Base-by-base conservation (phyloP, 257 asterid genomes). In the Cordia subcordata region DNA sequence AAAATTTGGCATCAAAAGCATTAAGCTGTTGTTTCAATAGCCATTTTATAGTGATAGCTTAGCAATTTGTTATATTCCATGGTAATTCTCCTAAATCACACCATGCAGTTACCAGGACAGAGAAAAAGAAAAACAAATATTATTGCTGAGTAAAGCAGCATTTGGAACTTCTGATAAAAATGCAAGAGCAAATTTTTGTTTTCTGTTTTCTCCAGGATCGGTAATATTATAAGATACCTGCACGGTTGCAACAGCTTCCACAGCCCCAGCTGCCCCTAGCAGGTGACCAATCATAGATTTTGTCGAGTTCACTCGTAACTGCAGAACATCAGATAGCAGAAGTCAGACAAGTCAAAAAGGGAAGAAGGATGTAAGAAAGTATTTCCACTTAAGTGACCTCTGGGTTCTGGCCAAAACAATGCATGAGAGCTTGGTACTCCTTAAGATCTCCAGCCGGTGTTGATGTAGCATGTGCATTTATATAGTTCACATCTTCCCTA, bases 191-290 rank as follows among this genome's bases (percentile, higher is more conserved):
- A 51, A 39, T 19, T 14, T 40, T 27, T 27, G 35, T 27, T 3
- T 6, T 1, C 35, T 38, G 45, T 58, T 47, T 60, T 63, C 58
- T 65, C 67, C 38, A 15, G 27, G 11, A 55, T 40, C 44, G 50
- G 35, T 12, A 57, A 50, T 33, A 47, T 51, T 20, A 71, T 19
- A 66, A 62, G 51, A 40, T 58, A 86, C 99, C 96, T 92, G 96
- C 67, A 92, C 85, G 61, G 97, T 80, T 67, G 95, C 96, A 68
- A 93, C 90, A 75, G 97, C 97, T 70, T 89, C 96, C 60, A 93
- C 96, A 53, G 91, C 96, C 69, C 97, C 99, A 71, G 97, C 95
- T 67, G 99, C 99, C 46, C 99, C 99, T 37, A 93, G 94, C 56
- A 93, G 82, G 78, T 93, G 99, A 27, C 99, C 99, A 19, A 75